These are phyloP conservation scores for Logfia minima DNA, from an alignment of 129 eudicot genomes.

Conservation along the genomic window DNA sequence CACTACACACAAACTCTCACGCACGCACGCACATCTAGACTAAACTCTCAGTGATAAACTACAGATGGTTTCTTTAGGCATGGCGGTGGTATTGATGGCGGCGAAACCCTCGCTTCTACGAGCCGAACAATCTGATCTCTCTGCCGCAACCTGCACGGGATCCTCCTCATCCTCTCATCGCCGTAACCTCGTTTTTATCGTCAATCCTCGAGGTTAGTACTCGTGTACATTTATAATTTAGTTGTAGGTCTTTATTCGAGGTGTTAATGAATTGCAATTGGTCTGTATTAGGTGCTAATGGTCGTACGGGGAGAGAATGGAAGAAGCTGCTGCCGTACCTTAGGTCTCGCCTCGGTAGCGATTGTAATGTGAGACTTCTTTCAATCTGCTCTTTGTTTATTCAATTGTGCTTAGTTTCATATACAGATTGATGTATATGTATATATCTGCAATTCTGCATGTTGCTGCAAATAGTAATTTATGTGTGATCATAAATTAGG, in stretches of 20 bases:
- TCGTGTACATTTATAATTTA: not conserved
- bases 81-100: constrained; percentile 49
- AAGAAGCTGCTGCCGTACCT: constrained; percentile 83
- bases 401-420: not conserved
- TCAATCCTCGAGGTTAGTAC: constrained; percentile 72
- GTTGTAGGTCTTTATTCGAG: not conserved
- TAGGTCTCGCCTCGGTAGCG: constrained; percentile 77
- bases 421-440: not conserved
- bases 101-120: constrained; percentile 56
- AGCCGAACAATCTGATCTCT: constrained; percentile 51
- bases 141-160: constrained; percentile 47
- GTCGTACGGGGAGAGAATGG: constrained; percentile 90
- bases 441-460: not conserved
- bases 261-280: constrained; percentile 24
- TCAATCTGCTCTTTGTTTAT: not conserved
- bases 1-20: not conserved
- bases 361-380: constrained; percentile 65
- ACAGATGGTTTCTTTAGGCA: constrained; percentile 35
- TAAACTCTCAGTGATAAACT: not conserved
- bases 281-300: constrained; percentile 78
- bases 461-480: not conserved
- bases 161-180: constrained; percentile 61
- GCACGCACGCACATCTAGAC: not conserved
- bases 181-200: constrained; percentile 90
- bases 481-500: not conserved